These are phyloP conservation scores for Aspergillus transmontanensis DNA, from an alignment of 2,329 filamentous ascomycete genomes.

Conservation along the genomic window DNA sequence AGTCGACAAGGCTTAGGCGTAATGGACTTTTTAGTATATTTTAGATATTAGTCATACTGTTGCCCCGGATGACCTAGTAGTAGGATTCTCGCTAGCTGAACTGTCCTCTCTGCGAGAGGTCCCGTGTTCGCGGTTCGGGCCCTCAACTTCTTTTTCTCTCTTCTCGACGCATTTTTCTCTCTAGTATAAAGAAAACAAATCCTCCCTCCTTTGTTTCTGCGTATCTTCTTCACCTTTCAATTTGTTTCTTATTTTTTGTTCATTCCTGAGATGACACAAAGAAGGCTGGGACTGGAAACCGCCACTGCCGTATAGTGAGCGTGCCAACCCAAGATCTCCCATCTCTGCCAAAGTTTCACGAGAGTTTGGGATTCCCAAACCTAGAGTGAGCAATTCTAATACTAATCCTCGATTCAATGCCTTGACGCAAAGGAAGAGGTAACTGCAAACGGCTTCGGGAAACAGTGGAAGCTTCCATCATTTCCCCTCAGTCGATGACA, in stretches of 20 bases:
- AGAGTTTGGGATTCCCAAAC: slow-evolving; percentile 6
- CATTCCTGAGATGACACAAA: background rate
- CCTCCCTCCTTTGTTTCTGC: background rate
- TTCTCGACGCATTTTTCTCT: too few species aligned
- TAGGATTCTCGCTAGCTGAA: background rate
- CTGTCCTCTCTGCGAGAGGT: background rate
- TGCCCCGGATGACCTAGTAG: background rate
- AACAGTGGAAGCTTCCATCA: slow-evolving; percentile 14
- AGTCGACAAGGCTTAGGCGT: background rate
- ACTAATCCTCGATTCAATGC: slow-evolving; percentile 1
- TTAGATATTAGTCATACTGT: background rate
- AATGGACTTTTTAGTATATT: background rate
- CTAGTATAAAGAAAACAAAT: background rate
- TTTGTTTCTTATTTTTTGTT: background rate
- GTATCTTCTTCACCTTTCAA: background rate
- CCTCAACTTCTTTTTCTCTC: background rate
- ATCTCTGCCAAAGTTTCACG: slow-evolving; percentile 6
- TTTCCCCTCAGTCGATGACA: slow-evolving; percentile 15
- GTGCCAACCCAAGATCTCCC: slow-evolving; percentile 4
- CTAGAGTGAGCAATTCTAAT: slow-evolving; percentile 6
- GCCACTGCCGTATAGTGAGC: slow-evolving; percentile 12
- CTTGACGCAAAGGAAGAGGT: background rate
- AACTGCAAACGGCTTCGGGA: slow-evolving; percentile 15
- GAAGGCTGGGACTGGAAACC: background rate
- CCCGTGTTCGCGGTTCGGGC: background rate